A percentile compares a stretch with the other conserved stretches of the same genome.
phyloP scores from a whole-genome alignment of 2,329 filamentous ascomycete species.

The Aureobasidium sp. region DNA sequence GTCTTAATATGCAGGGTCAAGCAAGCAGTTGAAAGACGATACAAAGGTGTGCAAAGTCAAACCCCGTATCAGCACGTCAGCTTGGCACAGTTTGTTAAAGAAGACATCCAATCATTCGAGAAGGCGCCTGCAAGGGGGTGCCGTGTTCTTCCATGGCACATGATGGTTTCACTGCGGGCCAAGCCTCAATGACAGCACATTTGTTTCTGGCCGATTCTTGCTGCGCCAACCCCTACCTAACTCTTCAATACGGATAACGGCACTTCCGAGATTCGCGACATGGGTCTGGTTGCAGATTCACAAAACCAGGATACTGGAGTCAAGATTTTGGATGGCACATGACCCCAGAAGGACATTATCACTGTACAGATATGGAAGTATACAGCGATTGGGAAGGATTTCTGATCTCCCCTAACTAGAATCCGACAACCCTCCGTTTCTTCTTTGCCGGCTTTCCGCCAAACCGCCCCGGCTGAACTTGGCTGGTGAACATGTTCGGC shows the following conservation, averaged over 20 bases:
- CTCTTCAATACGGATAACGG: neutral
- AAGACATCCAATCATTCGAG: slow-evolving; percentile 3
- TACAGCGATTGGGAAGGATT: neutral
- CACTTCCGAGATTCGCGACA: slow-evolving; percentile 1
- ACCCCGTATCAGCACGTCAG: neutral
- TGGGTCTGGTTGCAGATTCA: neutral
- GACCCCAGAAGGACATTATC: neutral
- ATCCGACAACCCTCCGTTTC: slow-evolving; percentile 35
- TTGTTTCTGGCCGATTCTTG: neutral
- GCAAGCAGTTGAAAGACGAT: neutral
- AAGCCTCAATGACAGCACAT: slow-evolving; percentile 11
- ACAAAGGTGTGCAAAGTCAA: neutral
- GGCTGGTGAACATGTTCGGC: slow-evolving; percentile 21
- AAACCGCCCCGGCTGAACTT: slow-evolving; percentile 24
- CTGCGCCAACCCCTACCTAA: neutral
- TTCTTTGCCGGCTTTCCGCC: slow-evolving; percentile 31
- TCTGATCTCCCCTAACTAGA: slow-evolving; percentile 18
- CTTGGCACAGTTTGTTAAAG: neutral
- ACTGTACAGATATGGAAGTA: neutral
- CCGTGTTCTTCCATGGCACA: slow-evolving; percentile 1
- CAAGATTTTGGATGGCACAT: neutral
- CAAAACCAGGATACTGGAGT: neutral
- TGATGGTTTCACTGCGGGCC: neutral
- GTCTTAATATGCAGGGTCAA: neutral
- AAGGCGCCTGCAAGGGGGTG: neutral